Percentiles rank a stretch among this genome's conserved stretches.
phyloP scores from a whole-genome alignment of 441 rosid genomes.

The Erysimum cheiri region DNA sequence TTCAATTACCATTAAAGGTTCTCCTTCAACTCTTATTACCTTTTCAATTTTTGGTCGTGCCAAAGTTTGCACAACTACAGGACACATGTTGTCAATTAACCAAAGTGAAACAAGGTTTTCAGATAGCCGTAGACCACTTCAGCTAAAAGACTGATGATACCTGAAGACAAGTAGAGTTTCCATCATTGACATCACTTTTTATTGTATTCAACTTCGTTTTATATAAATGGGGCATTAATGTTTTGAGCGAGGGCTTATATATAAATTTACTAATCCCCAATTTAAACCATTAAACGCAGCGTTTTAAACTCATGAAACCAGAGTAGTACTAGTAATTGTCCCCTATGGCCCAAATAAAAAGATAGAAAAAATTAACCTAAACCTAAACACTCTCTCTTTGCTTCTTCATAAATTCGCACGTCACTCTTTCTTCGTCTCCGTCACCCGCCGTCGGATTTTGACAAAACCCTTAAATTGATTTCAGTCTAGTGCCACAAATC shows the following conservation, averaged over 20 bases:
- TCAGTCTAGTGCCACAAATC: no score
- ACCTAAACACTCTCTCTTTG: no score
- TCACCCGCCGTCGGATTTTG: background rate
- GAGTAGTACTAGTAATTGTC: background rate
- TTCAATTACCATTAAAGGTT: conserved; percentile 21
- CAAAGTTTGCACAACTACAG: conserved; percentile 52
- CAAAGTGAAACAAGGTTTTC: conserved; percentile 37
- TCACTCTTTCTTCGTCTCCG: no score
- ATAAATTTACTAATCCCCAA: no score
- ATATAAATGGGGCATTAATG: conserved; percentile 5
- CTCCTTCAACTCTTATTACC: conserved; percentile 49
- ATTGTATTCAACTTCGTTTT: background rate
- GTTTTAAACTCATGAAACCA: background rate
- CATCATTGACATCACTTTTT: background rate
- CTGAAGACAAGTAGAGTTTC: no score
- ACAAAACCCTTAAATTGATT: no score
- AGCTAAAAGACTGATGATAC: conserved; percentile 10
- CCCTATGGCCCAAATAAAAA: background rate
- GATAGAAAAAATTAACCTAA: background rate
- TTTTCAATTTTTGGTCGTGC: conserved; percentile 60
- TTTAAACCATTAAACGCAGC: background rate
- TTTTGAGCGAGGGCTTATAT: background rate
- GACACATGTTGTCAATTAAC: conserved; percentile 47
- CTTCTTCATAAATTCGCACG: no score
- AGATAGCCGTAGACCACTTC: conserved; percentile 24